A percentile compares a stretch with the other conserved stretches of the same genome.
Conservation (phyloP, 257 asterid genomes). For the Anisodus tanguticus region DNA sequence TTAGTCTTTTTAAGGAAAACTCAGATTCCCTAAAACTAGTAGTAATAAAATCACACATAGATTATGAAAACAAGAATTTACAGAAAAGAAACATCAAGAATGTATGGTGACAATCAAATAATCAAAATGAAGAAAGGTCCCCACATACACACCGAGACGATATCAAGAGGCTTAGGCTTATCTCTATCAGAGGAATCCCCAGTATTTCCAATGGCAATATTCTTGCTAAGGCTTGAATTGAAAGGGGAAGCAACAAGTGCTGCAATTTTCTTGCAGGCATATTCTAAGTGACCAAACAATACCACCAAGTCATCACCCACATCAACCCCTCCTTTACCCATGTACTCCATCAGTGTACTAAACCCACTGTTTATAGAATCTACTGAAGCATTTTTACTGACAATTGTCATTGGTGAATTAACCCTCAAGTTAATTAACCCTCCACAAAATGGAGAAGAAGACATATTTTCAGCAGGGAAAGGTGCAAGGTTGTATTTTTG, state of each 20-base stretch:
- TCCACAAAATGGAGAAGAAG: conserved; percentile 39
- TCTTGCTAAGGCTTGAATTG: conserved; percentile 57
- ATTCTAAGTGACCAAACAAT: conserved; percentile 68
- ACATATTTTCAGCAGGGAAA: conserved; percentile 47
- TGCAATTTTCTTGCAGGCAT: conserved; percentile 83
- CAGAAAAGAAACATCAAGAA: neutral
- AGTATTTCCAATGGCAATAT: conserved; percentile 35
- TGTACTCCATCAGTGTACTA: conserved; percentile 69
- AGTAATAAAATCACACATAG: neutral
- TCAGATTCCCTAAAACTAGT: neutral
- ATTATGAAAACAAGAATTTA: neutral
- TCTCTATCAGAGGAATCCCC: conserved; percentile 58
- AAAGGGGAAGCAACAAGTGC: conserved; percentile 95
- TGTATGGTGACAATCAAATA: neutral
- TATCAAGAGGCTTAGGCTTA: conserved; percentile 92
- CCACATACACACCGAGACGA: conserved; percentile 64
- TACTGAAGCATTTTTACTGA: conserved; percentile 21
- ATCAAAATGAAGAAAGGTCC: neutral
- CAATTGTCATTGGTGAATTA: conserved; percentile 38
- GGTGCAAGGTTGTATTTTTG: conserved; percentile 36
- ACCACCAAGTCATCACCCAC: conserved; percentile 76
- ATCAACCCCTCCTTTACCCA: conserved; percentile 63
- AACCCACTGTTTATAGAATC: conserved; percentile 43
- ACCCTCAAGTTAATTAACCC: conserved; percentile 52
- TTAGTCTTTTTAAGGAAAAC: neutral